These are phyloP conservation scores for Arthrobotrys conoides DNA, from an alignment of 2,329 filamentous ascomycete species.

Conservation along the genomic window DNA sequence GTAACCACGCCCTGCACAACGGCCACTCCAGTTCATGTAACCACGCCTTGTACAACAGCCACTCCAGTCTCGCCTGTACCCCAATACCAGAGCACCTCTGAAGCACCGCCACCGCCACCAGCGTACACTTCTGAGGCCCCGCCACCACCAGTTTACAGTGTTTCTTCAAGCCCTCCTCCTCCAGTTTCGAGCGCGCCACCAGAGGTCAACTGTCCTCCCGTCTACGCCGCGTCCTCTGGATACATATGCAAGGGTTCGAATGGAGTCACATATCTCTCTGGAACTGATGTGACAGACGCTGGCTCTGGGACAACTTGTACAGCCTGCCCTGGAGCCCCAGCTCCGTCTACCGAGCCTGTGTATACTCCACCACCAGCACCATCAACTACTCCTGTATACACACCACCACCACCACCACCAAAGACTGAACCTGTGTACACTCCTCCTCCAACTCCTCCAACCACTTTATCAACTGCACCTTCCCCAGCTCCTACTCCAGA, in stretches of 20 bases:
- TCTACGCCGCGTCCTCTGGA: neutral
- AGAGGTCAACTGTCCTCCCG: constrained; percentile 12
- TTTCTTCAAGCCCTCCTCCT: neutral
- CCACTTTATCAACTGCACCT: constrained; percentile 7
- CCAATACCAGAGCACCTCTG: constrained; percentile 21
- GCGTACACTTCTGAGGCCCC: constrained; percentile 13
- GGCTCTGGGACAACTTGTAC: constrained; percentile 1
- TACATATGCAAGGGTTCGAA: constrained; percentile 17
- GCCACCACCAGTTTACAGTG: constrained; percentile 1
- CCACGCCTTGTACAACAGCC: constrained; percentile 13
- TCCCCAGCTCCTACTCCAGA: constrained; percentile 3
- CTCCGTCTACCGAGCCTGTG: neutral
- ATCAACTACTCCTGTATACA: constrained; percentile 5
- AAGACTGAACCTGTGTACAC: neutral
- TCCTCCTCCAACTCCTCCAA: constrained; percentile 8
- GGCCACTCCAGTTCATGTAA: constrained; percentile 19
- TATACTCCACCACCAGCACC: neutral
- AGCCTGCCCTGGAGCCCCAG: constrained; percentile 17
- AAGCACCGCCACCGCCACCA: neutral
- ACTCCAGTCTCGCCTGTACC: constrained; percentile 13
- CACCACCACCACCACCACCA: constrained; percentile 11
- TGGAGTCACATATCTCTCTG: constrained; percentile 11
- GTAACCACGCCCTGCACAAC: constrained; percentile 18
- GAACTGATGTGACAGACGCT: neutral
- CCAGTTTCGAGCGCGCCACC: constrained; percentile 9